Conservation (phyloP, 441 rosid genomes). For the Eutrema salsugineum region DNA sequence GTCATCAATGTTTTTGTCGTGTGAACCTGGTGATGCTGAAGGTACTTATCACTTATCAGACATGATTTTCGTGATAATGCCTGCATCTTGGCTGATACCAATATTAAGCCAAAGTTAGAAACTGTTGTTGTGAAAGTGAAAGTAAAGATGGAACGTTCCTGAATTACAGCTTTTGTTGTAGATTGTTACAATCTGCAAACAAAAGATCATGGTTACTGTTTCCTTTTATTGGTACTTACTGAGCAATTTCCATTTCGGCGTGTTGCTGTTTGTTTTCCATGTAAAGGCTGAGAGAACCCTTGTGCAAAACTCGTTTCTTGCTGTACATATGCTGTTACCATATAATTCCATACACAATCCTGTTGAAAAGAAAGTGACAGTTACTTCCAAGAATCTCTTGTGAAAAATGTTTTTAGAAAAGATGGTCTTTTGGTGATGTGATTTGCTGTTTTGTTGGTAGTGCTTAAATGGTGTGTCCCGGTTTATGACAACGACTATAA, state of each 20-base stretch:
- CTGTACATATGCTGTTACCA: slow-evolving; percentile 9
- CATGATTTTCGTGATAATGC: neutral
- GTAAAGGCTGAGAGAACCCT: neutral
- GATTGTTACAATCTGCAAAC: slow-evolving; percentile 10
- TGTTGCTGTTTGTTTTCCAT: slow-evolving; percentile 19
- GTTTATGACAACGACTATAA: neutral
- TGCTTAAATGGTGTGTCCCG: neutral
- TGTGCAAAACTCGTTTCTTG: neutral
- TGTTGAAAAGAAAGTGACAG: slow-evolving; percentile 3
- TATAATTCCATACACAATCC: neutral
- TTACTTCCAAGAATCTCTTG: slow-evolving; percentile 13
- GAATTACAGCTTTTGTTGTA: slow-evolving; percentile 6
- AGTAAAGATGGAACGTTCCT: neutral
- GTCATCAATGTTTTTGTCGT: neutral
- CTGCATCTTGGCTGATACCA: slow-evolving; percentile 7
- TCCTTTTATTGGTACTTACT: neutral
- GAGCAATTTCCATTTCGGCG: slow-evolving; percentile 8
- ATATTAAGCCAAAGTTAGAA: slow-evolving; percentile 14
- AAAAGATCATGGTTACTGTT: slow-evolving; percentile 20
- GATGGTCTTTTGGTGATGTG: slow-evolving; percentile 14
- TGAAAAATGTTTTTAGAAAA: neutral
- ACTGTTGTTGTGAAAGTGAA: slow-evolving; percentile 25
- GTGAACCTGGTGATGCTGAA: slow-evolving; percentile 7
- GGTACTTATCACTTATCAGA: slow-evolving; percentile 15
- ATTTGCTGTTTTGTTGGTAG: slow-evolving; percentile 21